Conservation (phyloP, 2,329 filamentous ascomycete species). For the Colletotrichum aenigma region DNA sequence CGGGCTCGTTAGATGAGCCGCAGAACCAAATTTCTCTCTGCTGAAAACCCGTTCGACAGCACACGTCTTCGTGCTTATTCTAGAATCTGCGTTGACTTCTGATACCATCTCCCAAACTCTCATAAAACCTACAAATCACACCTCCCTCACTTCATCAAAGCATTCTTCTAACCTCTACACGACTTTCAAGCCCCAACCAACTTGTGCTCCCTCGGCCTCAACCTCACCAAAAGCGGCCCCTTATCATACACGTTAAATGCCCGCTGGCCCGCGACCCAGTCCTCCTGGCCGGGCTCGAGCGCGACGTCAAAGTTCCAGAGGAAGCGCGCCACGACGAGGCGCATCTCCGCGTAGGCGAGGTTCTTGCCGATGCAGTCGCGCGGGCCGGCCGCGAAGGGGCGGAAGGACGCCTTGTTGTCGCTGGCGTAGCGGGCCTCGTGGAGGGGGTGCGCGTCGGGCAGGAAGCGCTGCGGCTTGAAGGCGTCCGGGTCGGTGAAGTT, state of each 20-base stretch:
- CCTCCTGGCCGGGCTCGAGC: not conserved
- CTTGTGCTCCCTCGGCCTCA: not conserved
- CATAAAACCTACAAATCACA: too few relatives aligned
- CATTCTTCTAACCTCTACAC: not conserved
- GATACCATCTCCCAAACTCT: too few relatives aligned
- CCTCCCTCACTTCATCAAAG: not conserved
- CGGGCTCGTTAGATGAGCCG: not conserved
- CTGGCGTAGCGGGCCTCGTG: not conserved
- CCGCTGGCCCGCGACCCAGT: not conserved
- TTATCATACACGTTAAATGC: not conserved
- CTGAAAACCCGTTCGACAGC: not conserved
- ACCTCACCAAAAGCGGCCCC: not conserved
- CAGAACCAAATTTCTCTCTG: not conserved
- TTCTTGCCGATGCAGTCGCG: not conserved
- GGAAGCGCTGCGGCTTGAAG: not conserved
- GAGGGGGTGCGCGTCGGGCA: not conserved
- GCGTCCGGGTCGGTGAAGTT: not conserved
- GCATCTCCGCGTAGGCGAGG: not conserved
- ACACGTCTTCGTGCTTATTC: not conserved
- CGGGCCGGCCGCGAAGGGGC: not conserved
- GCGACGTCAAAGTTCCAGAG: not conserved
- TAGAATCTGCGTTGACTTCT: too few relatives aligned
- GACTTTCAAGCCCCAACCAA: not conserved
- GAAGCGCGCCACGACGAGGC: not conserved
- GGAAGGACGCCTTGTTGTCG: not conserved